Evolutionary conservation across 2,329 filamentous ascomycete genomes (phyloP), one percentile per base, ranked within the genome.

Genomic region (Whalleya microplaca): DNA sequence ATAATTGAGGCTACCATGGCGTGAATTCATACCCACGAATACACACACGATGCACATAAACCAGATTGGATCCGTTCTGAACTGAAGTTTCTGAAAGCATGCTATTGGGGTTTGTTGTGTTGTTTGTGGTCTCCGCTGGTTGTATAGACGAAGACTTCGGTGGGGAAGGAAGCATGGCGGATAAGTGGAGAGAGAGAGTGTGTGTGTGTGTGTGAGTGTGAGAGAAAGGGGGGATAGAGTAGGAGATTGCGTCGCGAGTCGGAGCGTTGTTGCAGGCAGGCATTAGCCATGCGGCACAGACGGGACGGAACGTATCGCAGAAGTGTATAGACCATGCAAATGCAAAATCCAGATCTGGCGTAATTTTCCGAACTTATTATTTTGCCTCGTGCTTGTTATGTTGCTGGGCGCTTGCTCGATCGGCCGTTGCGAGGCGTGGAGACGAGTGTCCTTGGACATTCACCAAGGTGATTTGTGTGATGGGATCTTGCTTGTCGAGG

Each of bases 1-100:
- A n/a, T n/a, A n/a, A n/a, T 47, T 40, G 32, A 21, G 48, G 54
- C 40, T 27, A 18, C 41, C n/a, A n/a, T n/a, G n/a, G 51, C 43
- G 32, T 40, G 32, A 37, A 37, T n/a, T n/a, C n/a, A n/a, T n/a
- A 37, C 32, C 32, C 32, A 37, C 32, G 32, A 37, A 37, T 12
- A 29, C 27, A 12, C n/a, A 29, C 14, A 16, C 32, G 32, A 37
- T 37, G 32, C 32, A 16, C 32, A 37, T 37, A 16, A n/a, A n/a
- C 8, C 32, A 37, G 32, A 16, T 37, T 37, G 32, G 32, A 37
- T 37, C 10, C 32, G 9, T 12, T 29, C 32, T 16, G 32, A 37
- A 37, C 14, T 37, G 32, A 37, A 37, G 32, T 5, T 12, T 12
- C 32, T n/a, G n/a, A n/a, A 37, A 37, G 32, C 32, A 37, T 37